phyloP scores from a whole-genome alignment of 192 early-diverging fungal genomes.

The Lobosporangium transversale region DNA sequence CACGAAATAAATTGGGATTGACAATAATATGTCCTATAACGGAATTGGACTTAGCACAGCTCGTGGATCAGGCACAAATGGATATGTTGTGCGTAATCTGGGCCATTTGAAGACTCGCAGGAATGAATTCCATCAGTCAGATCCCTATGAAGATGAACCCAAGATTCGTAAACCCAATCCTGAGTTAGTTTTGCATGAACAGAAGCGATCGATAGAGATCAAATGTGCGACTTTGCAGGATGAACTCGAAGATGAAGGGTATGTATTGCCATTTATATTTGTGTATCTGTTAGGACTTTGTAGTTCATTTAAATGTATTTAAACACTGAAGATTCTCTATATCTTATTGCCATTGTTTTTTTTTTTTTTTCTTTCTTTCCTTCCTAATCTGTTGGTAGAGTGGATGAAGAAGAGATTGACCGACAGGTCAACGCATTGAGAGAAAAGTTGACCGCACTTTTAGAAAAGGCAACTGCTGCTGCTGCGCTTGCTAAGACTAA shows the following conservation, averaged over 20 bases:
- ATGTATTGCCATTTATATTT: constrained; percentile 17
- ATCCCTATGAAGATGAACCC: constrained; percentile 54
- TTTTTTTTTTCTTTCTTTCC: too few species aligned
- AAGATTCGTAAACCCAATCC: constrained; percentile 69
- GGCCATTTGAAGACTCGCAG: constrained; percentile 72
- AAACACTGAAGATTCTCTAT: too few species aligned
- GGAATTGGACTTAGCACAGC: constrained; percentile 83
- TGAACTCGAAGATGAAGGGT: constrained; percentile 80
- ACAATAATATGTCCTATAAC: constrained; percentile 71
- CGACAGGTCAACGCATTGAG: constrained; percentile 65
- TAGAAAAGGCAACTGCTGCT: constrained; percentile 35
- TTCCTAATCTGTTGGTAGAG: too few species aligned
- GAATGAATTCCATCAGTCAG: constrained; percentile 33
- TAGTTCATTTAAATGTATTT: background rate
- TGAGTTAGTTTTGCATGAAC: constrained; percentile 87
- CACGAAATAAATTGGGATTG: too few species aligned
- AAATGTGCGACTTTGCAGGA: constrained; percentile 84
- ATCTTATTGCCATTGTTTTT: too few species aligned
- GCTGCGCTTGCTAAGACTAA: constrained; percentile 17
- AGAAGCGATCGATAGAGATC: constrained; percentile 88
- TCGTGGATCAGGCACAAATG: constrained; percentile 93
- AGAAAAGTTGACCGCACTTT: constrained; percentile 22
- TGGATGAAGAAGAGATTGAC: constrained; percentile 74
- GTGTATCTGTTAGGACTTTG: background rate
- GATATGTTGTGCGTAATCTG: constrained; percentile 92